Conservation (phyloP, 106 monocot species). For the Dendrobium chrysotoxum region DNA sequence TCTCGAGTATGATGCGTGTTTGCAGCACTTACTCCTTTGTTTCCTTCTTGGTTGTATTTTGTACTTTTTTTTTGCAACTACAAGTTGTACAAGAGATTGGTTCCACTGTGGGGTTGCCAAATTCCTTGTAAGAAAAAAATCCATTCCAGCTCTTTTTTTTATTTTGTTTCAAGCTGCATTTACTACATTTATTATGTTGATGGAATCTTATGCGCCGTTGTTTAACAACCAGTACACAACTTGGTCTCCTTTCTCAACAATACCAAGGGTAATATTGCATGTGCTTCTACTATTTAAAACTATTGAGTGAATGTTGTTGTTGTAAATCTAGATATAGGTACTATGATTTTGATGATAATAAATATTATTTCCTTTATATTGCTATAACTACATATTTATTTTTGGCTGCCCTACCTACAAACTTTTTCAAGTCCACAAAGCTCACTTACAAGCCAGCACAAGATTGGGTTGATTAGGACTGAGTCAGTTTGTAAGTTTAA, state of each 20-base stretch:
- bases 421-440: too few relatives aligned
- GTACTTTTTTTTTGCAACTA: background rate
- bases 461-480: too few relatives aligned
- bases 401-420: too few relatives aligned
- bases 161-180: background rate
- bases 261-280: too few relatives aligned
- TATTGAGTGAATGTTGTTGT: too few relatives aligned
- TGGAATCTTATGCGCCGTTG: constrained; percentile 60
- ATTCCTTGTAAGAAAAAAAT: constrained; percentile 29
- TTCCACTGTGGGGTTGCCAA: constrained; percentile 43
- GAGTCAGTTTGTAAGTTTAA: too few relatives aligned
- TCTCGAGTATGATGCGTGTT: constrained; percentile 10
- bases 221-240: constrained; percentile 79
- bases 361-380: too few relatives aligned
- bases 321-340: too few relatives aligned
- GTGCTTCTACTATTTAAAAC: too few relatives aligned
- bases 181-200: constrained; percentile 33
- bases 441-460: too few relatives aligned
- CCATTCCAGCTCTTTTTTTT: background rate
- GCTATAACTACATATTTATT: too few relatives aligned
- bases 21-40: background rate
- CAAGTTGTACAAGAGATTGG: constrained; percentile 38
- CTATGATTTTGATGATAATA: too few relatives aligned
- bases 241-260: constrained; percentile 81
- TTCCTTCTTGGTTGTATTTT: background rate